Base-by-base conservation (phyloP, 257 asterid genomes). In the Leonotis leonurus region DNA sequence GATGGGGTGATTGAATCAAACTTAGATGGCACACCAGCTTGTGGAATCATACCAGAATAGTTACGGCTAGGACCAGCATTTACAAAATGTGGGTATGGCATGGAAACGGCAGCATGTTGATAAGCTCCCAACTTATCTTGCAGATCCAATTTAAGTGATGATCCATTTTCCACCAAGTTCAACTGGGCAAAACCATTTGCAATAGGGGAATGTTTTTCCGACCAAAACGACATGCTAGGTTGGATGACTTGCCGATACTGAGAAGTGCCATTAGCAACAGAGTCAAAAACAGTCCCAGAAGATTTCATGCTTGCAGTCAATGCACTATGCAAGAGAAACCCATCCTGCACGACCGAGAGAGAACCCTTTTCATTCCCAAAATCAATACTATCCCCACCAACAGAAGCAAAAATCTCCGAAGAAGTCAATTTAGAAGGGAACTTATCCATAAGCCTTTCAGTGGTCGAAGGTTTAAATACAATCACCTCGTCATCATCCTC, bases 401-500 rank as follows among this genome's bases (percentile, higher is more conserved):
- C 77, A 68, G 81, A 37, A 64, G 68, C 62, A 60, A 64, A 74
- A 67, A 55, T 32, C 46, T 66, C 78, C 1, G 75, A 56, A 37
- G 78, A 60, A 20, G 67, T 40, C 70, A 59, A 54, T 25, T 75
- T 75, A 50, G 79, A 67, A 39, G 77, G 63, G 32, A 75, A 62
- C 6, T 75, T 85, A 49, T 83, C 87, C 14, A 71, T 50, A 44
- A 65, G 78, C 80, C 81, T 93, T 70, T 89, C 96, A 44, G 68
- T 55, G n/a, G 70, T 49, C 10, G 80, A 67, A 6, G 99, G 99
- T 83, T 84, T 87, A 70, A 93, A 93, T 40, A 93, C 80, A 57
- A 93, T 93, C 71, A 87, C 97, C 77, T 88, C 55, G 1, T 49
- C 95, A 16, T 83, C 95, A 58, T 84, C 96, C 66, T 89, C 99